A percentile compares a stretch with the other conserved stretches of the same genome.
These are phyloP conservation scores for Talaromyces sp. DNA, from an alignment of 2,329 filamentous ascomycete genomes.

Conservation along the genomic window DNA sequence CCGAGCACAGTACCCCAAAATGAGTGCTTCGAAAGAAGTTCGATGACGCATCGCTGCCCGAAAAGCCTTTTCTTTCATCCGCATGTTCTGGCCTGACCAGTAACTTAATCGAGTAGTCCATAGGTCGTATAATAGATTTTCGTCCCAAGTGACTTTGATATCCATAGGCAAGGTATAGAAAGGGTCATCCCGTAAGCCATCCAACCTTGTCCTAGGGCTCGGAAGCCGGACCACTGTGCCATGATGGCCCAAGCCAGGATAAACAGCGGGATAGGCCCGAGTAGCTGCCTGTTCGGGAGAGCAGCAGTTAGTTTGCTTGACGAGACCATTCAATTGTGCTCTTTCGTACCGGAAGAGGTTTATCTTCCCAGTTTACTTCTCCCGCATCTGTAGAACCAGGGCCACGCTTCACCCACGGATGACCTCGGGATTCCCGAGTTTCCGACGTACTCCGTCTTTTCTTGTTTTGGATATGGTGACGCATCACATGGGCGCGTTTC, in stretches of 20 bases:
- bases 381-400: not conserved
- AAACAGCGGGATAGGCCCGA: not conserved
- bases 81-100: conserved; percentile 36
- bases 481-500: conserved; percentile 40
- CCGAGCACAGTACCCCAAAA: conserved; percentile 33
- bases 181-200: conserved; percentile 26
- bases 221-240: not conserved
- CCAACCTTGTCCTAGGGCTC: conserved; percentile 19
- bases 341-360: not conserved
- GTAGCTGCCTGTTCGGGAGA: not conserved
- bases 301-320: not conserved
- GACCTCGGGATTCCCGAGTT: conserved; percentile 13
- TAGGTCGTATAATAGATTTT: conserved; percentile 28
- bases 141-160: conserved; percentile 10
- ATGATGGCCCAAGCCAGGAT: not conserved
- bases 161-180: conserved; percentile 24
- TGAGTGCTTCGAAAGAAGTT: conserved; percentile 29
- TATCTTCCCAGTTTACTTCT: not conserved
- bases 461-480: conserved; percentile 39
- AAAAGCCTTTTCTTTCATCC: conserved; percentile 32
- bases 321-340: not conserved
- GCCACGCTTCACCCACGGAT: conserved; percentile 19
- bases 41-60: conserved; percentile 27
- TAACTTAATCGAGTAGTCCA: conserved; percentile 33
- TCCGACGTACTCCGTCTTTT: conserved; percentile 26